A percentile compares a stretch with the other conserved stretches of the same genome.
Evolutionary conservation across 2,329 filamentous ascomycete genomes (phyloP).

Genomic region (Aureobasidium zeae): DNA sequence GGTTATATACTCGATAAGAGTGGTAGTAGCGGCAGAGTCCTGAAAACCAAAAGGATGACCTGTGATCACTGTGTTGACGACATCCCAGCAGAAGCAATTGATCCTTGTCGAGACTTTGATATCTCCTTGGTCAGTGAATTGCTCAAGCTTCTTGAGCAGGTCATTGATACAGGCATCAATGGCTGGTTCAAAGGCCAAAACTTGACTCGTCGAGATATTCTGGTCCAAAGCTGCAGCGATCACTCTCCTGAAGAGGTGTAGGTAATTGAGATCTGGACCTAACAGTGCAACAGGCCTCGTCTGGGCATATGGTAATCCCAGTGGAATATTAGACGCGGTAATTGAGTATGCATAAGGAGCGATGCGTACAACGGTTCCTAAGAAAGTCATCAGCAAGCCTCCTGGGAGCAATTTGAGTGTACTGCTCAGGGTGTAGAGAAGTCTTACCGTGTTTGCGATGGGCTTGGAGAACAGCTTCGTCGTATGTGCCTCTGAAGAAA

Average conservation of each 20-base stretch:
- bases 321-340: no score
- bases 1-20: slow-evolving; percentile 1
- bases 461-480: slow-evolving; percentile 15
- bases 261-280: not conserved
- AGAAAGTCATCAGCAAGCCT: not conserved
- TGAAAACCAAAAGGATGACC: slow-evolving; percentile 20
- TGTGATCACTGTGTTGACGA: slow-evolving; percentile 20
- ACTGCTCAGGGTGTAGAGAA: not conserved
- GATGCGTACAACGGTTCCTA: slow-evolving; percentile 17
- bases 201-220: slow-evolving; percentile 18
- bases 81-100: slow-evolving; percentile 21
- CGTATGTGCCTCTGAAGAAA: slow-evolving; percentile 19
- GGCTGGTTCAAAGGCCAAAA: slow-evolving; percentile 17
- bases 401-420: no score
- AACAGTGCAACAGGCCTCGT: no score
- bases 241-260: not conserved
- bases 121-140: not conserved
- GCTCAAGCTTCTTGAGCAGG: slow-evolving; percentile 15
- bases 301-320: no score
- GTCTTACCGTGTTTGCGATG: slow-evolving; percentile 18
- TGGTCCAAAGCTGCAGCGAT: not conserved
- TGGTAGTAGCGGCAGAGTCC: not conserved
- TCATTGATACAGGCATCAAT: slow-evolving; percentile 19
- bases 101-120: slow-evolving; percentile 18
- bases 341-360: slow-evolving; percentile 17